Evolutionary conservation across 2,329 filamentous ascomycete genomes (phyloP).

Genomic region (Bimuria novae-zelandiae): DNA sequence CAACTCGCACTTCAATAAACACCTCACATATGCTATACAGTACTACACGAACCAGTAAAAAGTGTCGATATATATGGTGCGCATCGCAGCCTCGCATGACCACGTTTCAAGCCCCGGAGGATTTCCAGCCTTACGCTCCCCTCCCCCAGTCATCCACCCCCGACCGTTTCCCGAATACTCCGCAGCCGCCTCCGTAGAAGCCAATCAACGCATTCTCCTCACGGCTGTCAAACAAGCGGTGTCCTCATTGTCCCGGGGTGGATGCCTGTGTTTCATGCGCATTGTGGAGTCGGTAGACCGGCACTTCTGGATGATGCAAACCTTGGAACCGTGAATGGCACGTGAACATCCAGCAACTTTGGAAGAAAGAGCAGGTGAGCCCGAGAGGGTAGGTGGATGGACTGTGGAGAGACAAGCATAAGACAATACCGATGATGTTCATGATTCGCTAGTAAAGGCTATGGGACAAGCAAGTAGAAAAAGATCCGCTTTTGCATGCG

Average conservation of each 20-base stretch:
- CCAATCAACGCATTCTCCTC: not conserved
- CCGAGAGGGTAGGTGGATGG: too few species aligned
- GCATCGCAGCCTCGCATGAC: not conserved
- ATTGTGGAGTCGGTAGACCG: too few species aligned
- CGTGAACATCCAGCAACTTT: too few species aligned
- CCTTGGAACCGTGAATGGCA: too few species aligned
- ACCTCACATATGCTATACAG: too few species aligned
- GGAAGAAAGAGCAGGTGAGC: too few species aligned
- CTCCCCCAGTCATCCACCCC: not conserved
- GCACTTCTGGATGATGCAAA: too few species aligned
- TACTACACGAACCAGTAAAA: too few species aligned
- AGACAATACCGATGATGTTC: not conserved
- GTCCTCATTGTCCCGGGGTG: too few species aligned
- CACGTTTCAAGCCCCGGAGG: conserved; percentile 1
- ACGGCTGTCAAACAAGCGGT: not conserved
- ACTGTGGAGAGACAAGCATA: too few species aligned
- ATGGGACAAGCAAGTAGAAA: not conserved
- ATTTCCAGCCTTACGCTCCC: not conserved
- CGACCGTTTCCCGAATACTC: not conserved
- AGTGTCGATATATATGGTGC: too few species aligned
- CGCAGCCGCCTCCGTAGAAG: not conserved
- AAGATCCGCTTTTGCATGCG: not conserved
- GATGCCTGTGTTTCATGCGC: not conserved
- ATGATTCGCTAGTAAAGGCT: conserved; percentile 1
- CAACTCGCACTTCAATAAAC: too few species aligned